Conservation (phyloP, 495 filamentous ascomycete genomes). For the Geoglossum glabrum region DNA sequence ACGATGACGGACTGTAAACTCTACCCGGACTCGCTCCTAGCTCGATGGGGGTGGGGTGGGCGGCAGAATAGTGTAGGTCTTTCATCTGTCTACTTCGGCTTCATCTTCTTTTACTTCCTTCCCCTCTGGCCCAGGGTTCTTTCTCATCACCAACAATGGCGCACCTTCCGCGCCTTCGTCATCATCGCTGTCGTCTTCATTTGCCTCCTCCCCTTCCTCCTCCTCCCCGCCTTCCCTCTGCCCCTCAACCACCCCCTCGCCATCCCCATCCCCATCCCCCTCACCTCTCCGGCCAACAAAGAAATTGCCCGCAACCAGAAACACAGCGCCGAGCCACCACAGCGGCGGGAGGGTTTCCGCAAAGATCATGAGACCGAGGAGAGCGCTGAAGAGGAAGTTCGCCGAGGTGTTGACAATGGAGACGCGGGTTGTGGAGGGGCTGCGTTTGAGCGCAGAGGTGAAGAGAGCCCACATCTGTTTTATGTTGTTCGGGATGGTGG, state of each 20-base stretch:
- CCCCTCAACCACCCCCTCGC: background rate
- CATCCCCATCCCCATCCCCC: background rate
- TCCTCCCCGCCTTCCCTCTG: background rate
- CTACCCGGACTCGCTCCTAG: no score
- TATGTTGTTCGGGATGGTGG: background rate
- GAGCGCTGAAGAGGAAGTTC: slow-evolving; percentile 80
- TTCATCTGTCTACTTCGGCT: background rate
- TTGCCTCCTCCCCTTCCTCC: no score
- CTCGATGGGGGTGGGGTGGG: no score
- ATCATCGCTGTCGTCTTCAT: background rate
- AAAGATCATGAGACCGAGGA: slow-evolving; percentile 64
- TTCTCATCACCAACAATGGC: background rate
- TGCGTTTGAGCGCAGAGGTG: slow-evolving; percentile 63
- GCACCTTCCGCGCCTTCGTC: background rate
- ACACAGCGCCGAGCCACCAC: slow-evolving; percentile 74
- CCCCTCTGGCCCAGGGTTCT: background rate
- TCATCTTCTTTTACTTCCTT: background rate
- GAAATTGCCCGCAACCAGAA: slow-evolving; percentile 79
- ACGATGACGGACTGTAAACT: no score
- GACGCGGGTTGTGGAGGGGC: slow-evolving; percentile 71
- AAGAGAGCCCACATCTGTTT: slow-evolving; percentile 70
- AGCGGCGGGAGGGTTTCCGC: slow-evolving; percentile 47
- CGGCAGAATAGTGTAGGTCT: no score
- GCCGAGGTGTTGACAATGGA: slow-evolving; percentile 81
- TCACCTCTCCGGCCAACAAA: slow-evolving; percentile 32